Percentiles rank a stretch among this genome's conserved stretches.
Conservation (phyloP, 2,329 filamentous ascomycete species). For the Fusarium sp. region DNA sequence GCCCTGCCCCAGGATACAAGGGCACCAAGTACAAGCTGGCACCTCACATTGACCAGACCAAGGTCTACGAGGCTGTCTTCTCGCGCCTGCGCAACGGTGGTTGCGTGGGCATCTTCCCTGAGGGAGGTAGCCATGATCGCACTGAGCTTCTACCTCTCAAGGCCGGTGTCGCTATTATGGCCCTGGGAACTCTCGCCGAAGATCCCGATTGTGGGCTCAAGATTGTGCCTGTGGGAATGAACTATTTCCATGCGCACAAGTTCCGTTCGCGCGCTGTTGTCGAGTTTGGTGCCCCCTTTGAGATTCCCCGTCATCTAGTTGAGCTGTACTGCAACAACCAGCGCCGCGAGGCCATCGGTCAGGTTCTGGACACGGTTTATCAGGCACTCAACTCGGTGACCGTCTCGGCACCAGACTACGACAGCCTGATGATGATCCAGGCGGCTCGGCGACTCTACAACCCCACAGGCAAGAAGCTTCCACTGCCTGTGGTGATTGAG, state of each 20-base stretch:
- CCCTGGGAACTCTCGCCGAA: constrained; percentile 86
- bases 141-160: constrained; percentile 92
- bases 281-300: constrained; percentile 91
- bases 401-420: constrained; percentile 91
- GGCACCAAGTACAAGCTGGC: constrained; percentile 89
- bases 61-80: constrained; percentile 95
- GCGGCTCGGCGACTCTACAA: constrained; percentile 94
- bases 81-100: constrained; percentile 82
- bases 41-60: constrained; percentile 92
- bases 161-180: constrained; percentile 98
- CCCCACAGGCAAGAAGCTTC: constrained; percentile 91
- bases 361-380: constrained; percentile 87
- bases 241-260: constrained; percentile 99
- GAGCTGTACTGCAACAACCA: constrained; percentile 86
- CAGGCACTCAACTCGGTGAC: constrained; percentile 88
- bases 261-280: constrained; percentile 96
- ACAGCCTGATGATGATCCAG: constrained; percentile 97
- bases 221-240: constrained; percentile 98
- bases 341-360: constrained; percentile 85
- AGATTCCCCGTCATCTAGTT: constrained; percentile 84
- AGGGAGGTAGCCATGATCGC: constrained; percentile 95
- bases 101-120: constrained; percentile 96
- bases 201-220: constrained; percentile 89
- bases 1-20: constrained; percentile 70
- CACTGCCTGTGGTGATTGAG: constrained; percentile 91